Percentiles rank a stretch among this genome's conserved stretches.
phyloP scores from a whole-genome alignment of 768 basidiomycete species.

The Boletus fagicola region DNA sequence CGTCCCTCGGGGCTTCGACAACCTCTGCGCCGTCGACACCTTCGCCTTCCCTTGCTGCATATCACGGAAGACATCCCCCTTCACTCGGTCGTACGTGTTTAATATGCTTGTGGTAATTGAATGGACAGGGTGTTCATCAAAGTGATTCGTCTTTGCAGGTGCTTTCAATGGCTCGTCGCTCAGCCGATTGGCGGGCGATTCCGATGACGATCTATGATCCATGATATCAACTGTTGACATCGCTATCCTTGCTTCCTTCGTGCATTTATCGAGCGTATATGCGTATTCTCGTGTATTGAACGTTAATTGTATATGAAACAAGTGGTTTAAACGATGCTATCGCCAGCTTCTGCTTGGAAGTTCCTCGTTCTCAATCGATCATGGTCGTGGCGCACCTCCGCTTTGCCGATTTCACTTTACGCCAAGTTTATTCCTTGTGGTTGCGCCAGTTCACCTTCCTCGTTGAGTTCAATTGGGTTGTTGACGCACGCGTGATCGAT shows the following conservation, averaged over 20 bases:
- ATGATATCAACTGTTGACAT: conserved; percentile 6
- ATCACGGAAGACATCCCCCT: conserved; percentile 37
- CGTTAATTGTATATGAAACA: conserved; percentile 4
- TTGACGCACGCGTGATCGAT: too few relatives aligned
- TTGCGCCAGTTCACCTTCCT: neutral
- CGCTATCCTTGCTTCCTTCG: neutral
- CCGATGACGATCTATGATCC: conserved; percentile 26
- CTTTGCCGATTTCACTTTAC: neutral
- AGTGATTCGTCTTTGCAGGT: conserved; percentile 12
- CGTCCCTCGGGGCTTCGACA: conserved; percentile 33
- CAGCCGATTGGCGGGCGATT: conserved; percentile 26
- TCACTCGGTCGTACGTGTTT: conserved; percentile 36
- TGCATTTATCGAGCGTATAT: conserved; percentile 13
- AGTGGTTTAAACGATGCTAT: neutral
- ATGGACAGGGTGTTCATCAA: neutral
- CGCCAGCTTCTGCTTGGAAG: neutral
- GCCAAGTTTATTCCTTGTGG: neutral
- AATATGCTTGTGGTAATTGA: neutral
- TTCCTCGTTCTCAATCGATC: neutral
- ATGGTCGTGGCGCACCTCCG: neutral
- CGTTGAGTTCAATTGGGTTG: too few relatives aligned
- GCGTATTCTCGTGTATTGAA: conserved; percentile 1
- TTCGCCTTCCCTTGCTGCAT: conserved; percentile 39
- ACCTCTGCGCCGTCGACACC: conserved; percentile 34
- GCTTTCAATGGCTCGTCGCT: conserved; percentile 30